Base-by-base conservation (phyloP, 441 rosid genomes). In the Brassica hybrid region DNA sequence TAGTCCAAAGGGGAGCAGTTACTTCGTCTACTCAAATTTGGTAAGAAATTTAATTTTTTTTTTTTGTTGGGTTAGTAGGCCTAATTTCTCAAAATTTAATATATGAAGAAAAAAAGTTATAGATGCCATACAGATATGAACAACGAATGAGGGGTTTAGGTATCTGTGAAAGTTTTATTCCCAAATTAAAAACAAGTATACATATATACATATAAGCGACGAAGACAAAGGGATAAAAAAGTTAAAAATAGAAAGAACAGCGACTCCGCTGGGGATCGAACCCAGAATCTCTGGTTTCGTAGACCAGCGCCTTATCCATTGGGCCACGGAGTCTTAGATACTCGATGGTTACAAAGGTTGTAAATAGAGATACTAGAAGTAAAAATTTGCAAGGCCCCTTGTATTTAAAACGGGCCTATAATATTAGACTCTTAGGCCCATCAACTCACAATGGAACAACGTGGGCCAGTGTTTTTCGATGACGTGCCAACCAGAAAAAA, bases 301-400 rank as follows among this genome's bases (percentile, higher is more conserved):
- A 92, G 98, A 92, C 96, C 97, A 91, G 94, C 96, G 91, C 97
- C 96, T 92, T 91, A 92, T 94, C 97, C 98, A 92, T 96, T 96
- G 98, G 94, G 97, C 97, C 98, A 92, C 75, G 84, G 86, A 87
- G 88, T 85, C 86, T 4, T 13, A 27, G 30, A 3, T 27, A 5
- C 30, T 27, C 30, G 5, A 27, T 27, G 30, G 5, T 27, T 27
- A 27, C 6, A 21, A 21, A 21, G 23, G 23, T 21, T 21, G 23
- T 21, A 21, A 21, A 21, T 21, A 21, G 23, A 21, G 23, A 21
- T 21, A 21, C 23, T 21, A 21, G 2, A 21, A 21, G 23, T 21
- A 21, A 21, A 21, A 21, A 21, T 21, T 21, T 21, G 23, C 23
- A 21, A 21, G 23, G 23, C 23, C 23, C 23, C 23, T 21, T 21